Evolutionary conservation across 306 rosid species (phyloP).

Genomic region (Alnus glutinosa): DNA sequence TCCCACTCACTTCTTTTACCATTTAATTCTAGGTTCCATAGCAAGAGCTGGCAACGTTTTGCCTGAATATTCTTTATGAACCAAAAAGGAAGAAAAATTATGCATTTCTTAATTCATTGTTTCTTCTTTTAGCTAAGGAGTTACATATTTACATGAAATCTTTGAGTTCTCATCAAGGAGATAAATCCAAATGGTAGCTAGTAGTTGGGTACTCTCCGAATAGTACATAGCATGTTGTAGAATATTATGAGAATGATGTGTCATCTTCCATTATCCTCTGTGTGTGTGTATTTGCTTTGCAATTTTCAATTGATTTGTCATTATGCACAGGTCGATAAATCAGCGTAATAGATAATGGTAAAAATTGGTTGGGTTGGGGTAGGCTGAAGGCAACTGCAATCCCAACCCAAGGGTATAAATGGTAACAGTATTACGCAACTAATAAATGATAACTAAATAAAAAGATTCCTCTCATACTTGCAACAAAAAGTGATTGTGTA

Average conservation of each 20-base stretch:
- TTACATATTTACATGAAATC: neutral
- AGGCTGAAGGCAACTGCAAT: neutral
- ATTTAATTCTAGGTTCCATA: neutral
- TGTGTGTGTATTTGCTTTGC: neutral
- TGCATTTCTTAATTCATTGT: neutral
- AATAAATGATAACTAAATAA: neutral
- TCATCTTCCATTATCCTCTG: neutral
- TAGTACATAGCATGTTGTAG: neutral
- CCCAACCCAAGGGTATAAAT: too few relatives aligned
- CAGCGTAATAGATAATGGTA: neutral
- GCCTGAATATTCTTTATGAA: constrained; percentile 3
- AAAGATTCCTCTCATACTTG: neutral
- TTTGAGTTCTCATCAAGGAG: neutral
- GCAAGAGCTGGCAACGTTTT: constrained; percentile 9
- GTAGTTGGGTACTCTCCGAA: neutral
- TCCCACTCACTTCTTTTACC: neutral
- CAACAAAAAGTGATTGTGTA: neutral
- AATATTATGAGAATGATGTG: neutral
- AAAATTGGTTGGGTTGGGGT: neutral
- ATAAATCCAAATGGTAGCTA: neutral
- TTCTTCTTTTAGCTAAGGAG: constrained; percentile 1
- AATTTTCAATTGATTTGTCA: neutral
- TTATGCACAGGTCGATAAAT: neutral
- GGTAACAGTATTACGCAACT: neutral
- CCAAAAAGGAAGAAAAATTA: neutral